phyloP scores from a whole-genome alignment of 768 basidiomycete species.

The Terana coerulea region DNA sequence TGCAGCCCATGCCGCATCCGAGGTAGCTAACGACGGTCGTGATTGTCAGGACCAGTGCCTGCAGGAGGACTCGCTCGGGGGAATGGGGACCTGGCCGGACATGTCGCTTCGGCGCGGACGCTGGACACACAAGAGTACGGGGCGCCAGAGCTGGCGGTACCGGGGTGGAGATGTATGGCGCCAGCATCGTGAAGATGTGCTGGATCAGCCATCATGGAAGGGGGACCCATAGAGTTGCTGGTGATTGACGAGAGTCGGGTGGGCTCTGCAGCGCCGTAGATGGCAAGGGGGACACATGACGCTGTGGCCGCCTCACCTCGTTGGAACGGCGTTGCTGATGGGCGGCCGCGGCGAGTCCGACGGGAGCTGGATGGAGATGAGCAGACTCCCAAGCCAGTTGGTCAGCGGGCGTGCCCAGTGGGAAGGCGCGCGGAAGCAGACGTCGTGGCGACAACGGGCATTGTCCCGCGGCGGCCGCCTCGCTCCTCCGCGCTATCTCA shows the following conservation, averaged over 20 bases:
- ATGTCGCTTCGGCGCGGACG: too few relatives aligned
- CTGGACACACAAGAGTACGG: too few relatives aligned
- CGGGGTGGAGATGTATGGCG: constrained; percentile 6
- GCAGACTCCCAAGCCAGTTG: not conserved
- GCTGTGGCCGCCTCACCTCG: constrained; percentile 16
- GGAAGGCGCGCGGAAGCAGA: constrained; percentile 8
- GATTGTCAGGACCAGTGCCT: too few relatives aligned
- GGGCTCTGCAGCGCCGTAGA: not conserved
- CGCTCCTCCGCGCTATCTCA: constrained; percentile 2
- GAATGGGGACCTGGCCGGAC: too few relatives aligned
- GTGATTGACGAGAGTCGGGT: constrained; percentile 12
- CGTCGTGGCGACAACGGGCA: not conserved
- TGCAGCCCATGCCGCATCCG: too few relatives aligned
- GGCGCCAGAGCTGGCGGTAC: not conserved
- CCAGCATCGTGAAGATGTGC: not conserved
- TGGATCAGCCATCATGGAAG: constrained; percentile 5
- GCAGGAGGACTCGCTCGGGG: too few relatives aligned
- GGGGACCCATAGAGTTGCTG: not conserved
- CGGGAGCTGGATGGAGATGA: constrained; percentile 5
- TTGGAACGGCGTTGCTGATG: constrained; percentile 23
- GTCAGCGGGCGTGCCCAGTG: not conserved
- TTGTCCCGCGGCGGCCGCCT: not conserved
- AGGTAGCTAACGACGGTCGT: too few relatives aligned
- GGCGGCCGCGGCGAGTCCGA: constrained; percentile 12
- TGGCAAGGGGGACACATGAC: constrained; percentile 10